A percentile compares a stretch with the other conserved stretches of the same genome.
Conservation (phyloP, 306 rosid species). For the Sophora flavescens region DNA sequence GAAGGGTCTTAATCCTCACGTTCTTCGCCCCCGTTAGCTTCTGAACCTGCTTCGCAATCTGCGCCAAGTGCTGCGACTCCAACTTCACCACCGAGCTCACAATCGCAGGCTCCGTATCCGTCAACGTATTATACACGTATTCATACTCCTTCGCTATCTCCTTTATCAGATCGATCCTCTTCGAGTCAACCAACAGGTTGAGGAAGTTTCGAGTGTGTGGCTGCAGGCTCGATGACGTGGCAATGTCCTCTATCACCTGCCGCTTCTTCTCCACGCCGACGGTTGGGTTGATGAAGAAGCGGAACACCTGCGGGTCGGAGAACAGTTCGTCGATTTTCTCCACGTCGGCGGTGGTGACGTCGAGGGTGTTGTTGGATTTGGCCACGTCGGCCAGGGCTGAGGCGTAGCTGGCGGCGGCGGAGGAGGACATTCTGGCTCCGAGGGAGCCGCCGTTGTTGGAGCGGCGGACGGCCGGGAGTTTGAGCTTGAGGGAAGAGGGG, state of each 20-base stretch:
- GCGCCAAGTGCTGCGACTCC: conserved; percentile 89
- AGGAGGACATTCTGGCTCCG: conserved; percentile 63
- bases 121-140: conserved; percentile 59
- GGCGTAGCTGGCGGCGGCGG: conserved; percentile 82
- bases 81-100: conserved; percentile 91
- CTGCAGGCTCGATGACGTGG: conserved; percentile 50
- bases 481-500: conserved; percentile 57
- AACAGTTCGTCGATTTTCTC: conserved; percentile 79
- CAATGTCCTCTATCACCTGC: conserved; percentile 59
- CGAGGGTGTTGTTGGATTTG: conserved; percentile 68
- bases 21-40: conserved; percentile 85
- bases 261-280: conserved; percentile 56
- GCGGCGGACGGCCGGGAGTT: conserved; percentile 43
- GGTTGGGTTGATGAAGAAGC: conserved; percentile 71
- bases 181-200: conserved; percentile 64
- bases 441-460: conserved; percentile 42
- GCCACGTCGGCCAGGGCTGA: conserved; percentile 80
- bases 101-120: conserved; percentile 75
- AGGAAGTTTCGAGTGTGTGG: conserved; percentile 78
- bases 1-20: conserved; percentile 77
- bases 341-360: conserved; percentile 65
- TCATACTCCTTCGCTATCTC: conserved; percentile 80
- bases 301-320: conserved; percentile 53
- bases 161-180: conserved; percentile 62
- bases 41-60: conserved; percentile 97